Conservation (phyloP, 805 yeast species). For the Candida ipomoeae region DNA sequence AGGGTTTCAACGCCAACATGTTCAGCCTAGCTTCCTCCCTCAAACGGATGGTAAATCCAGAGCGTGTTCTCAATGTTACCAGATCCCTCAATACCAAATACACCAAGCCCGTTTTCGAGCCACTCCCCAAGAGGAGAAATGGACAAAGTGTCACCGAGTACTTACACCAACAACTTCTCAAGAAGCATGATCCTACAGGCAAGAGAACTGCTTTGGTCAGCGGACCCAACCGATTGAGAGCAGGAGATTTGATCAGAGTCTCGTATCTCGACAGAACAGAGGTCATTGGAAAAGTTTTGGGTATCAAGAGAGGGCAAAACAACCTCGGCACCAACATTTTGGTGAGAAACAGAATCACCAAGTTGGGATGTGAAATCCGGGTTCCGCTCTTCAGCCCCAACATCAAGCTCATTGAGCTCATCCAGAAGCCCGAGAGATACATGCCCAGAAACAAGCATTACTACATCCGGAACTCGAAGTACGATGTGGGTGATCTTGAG, state of each 20-base stretch:
- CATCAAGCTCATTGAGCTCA: conserved; percentile 69
- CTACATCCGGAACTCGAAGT: conserved; percentile 76
- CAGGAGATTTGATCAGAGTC: conserved; percentile 81
- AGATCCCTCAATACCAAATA: conserved; percentile 4
- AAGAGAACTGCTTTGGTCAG: conserved; percentile 55
- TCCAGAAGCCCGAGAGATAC: conserved; percentile 69
- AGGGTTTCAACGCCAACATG: conserved; percentile 6
- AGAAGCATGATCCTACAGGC: conserved; percentile 68
- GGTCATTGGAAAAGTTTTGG: conserved; percentile 75
- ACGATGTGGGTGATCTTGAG: conserved; percentile 66
- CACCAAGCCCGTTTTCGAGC: conserved; percentile 40
- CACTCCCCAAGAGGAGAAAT: conserved; percentile 45
- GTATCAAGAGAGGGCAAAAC: conserved; percentile 57
- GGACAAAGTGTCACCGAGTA: conserved; percentile 44
- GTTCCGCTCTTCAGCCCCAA: conserved; percentile 79
- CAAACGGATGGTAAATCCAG: conserved; percentile 2
- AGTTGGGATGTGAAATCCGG: conserved; percentile 81
- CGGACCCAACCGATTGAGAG: conserved; percentile 48
- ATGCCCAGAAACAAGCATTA: conserved; percentile 80
- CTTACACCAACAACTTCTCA: conserved; percentile 48
- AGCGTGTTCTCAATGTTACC: not conserved
- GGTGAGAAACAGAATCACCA: conserved; percentile 75
- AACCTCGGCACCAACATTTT: conserved; percentile 72
- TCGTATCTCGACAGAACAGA: conserved; percentile 63
- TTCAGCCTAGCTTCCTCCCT: conserved; percentile 5